Conservation (phyloP, 192 early-diverging fungal genomes). For the Mortierella alpina region DNA sequence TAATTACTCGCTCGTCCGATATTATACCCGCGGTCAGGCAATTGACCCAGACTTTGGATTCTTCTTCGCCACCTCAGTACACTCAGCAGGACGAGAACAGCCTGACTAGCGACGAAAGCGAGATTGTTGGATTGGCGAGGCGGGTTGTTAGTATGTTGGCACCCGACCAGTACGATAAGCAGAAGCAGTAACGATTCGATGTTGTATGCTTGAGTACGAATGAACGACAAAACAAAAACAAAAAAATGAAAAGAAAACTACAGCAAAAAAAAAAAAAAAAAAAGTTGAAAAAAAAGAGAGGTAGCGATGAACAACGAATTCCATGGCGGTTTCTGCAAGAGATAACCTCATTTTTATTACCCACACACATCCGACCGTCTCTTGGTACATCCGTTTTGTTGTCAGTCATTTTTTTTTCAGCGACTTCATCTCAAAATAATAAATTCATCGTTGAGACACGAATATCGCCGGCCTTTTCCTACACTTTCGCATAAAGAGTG, state of each 20-base stretch:
- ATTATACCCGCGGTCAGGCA: conserved; percentile 49
- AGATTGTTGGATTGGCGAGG: conserved; percentile 49
- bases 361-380: too few relatives aligned
- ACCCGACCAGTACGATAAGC: neutral
- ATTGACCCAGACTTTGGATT: conserved; percentile 34
- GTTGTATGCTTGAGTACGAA: neutral
- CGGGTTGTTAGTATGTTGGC: conserved; percentile 44
- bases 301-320: too few relatives aligned
- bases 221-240: neutral
- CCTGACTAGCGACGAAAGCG: conserved; percentile 37
- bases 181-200: neutral
- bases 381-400: neutral
- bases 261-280: too few relatives aligned
- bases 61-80: conserved; percentile 17
- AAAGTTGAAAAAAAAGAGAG: too few relatives aligned
- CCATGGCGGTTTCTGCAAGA: too few relatives aligned
- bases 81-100: conserved; percentile 19
- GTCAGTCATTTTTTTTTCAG: neutral
- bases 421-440: too few relatives aligned
- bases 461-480: too few relatives aligned
- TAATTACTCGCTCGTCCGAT: conserved; percentile 39
- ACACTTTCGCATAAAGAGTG: too few relatives aligned
- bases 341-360: too few relatives aligned
- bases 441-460: too few relatives aligned
- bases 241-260: neutral